Conservation (phyloP, 2,329 filamentous ascomycete genomes). For the Diaporthe sp. region DNA sequence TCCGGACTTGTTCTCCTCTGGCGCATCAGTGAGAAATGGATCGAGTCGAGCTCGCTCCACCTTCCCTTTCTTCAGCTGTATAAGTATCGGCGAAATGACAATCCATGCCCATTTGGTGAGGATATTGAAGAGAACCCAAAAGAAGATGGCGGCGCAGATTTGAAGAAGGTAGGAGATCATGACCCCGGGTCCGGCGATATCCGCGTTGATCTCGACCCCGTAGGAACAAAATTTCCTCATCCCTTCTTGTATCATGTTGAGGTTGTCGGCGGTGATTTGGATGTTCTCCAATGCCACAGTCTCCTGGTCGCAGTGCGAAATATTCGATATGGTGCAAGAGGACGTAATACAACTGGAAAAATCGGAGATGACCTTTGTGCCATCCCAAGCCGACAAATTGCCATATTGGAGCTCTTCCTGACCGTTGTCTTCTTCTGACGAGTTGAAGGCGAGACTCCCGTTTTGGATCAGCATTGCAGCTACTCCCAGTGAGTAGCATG, state of each 20-base stretch:
- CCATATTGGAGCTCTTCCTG: neutral
- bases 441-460: neutral
- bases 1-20: neutral
- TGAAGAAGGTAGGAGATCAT: conserved; percentile 26
- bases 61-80: neutral
- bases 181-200: conserved; percentile 24
- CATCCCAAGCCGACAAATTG: conserved; percentile 19
- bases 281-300: neutral
- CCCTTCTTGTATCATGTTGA: neutral
- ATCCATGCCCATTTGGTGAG: conserved; percentile 22
- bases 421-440: neutral
- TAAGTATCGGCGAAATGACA: neutral
- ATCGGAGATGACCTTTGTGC: neutral
- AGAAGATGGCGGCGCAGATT: neutral
- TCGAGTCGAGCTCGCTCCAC: neutral
- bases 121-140: conserved; percentile 17
- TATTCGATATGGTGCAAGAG: conserved; percentile 3
- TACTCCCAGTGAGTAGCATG: neutral
- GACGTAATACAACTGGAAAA: conserved; percentile 5
- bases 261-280: neutral
- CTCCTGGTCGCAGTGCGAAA: neutral
- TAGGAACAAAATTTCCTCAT: neutral
- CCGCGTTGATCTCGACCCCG: conserved; percentile 17
- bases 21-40: neutral
- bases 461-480: conserved; percentile 20